Base-by-base conservation (phyloP, 106 monocot species). In the Dioscorea dumetorum region DNA sequence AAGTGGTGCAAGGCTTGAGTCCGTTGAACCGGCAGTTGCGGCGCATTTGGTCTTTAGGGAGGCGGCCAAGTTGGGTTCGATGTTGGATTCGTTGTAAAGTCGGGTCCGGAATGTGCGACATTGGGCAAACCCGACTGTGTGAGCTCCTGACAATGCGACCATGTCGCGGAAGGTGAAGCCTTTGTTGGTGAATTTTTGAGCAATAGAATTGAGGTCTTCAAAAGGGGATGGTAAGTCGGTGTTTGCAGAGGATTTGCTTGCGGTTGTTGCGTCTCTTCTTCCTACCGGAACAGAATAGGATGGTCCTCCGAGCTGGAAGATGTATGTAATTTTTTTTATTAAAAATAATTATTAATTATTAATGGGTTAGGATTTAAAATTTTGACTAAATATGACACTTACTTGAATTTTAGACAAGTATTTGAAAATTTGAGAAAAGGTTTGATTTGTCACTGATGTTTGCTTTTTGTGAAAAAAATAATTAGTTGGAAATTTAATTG, bases 21-120 rank as follows among this genome's bases (percentile, higher is more conserved):
- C 73, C 3, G 51, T 73, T 4, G 73, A 22, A 13, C 58, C 58
- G 22, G 28, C 67, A 0, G 34, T 2, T 3, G 58, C 50, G 31
- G 82, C 69, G 66, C 82, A 82, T 32, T 31, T 66, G 0, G 49
- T 4, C 12, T 24, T 61, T 15, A 69, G 64, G 2, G 64, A 22
- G n/a, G 33, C 13, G 1, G 59, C 65, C 3, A 73, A 73, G 76
- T 24, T 20, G 2, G 70, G 16, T 51, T 77, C 77, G 24, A 82
- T 64, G 60, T 53, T 69, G 8, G 73, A 73, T 52, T 72, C 72
- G 59, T 77, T 82, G 82, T 77, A 82, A 60, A 82, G 57, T 13
- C 77, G 63, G 63, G 10, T 41, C 32, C 69, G 33, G 48, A 77
- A 70, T 20, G 33, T 19, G 9, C 4, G 20, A 73, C 73, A 82